Base-by-base conservation (phyloP, 257 asterid species). In the Nicotiana attenuata region DNA sequence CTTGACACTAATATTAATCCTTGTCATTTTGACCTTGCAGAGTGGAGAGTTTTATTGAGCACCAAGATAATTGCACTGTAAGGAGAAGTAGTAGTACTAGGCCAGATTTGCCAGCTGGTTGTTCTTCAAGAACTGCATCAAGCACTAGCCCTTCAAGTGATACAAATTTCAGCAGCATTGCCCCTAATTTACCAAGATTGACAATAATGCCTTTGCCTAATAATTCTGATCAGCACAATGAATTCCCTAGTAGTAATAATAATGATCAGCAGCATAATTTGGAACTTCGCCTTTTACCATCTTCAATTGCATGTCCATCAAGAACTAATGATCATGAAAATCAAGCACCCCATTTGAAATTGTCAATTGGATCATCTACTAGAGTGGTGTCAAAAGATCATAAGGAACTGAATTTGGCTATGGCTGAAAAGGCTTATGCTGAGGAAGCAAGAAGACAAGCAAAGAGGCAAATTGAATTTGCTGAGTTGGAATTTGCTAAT, bases 41-140 rank as follows among this genome's bases (percentile, higher is more conserved):
- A 87, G 97, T 91, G 88, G 98, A 93, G 89, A 92, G 93, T 78
- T 92, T 93, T 85, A 92, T 93, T 2, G 97, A 93, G 84, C 97
- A 93, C 78, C 98, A 90, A 81, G 95, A 92, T 63, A 89, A 87
- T n/a, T 94, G 97, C 73, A 85, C 84, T 52, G 59, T 91, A 85
- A 90, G 90, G 24, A 88, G 84, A 1, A 81, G 47, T 41, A 41
- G 47, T 41, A 41, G 47, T 41, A 41, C 86, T 80, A 89, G 85
- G 64, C 83, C 95, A 7, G 88, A 88, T 2, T 65, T 85, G 65
- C 93, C 82, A 82, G 85, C 84, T 31, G 24, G 41, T 68, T 84
- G 93, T 78, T 79, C 89, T n/a, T 88, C 94, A 2, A 85, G 88
- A 56, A 89, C 87, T 14, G 91, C 92, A 1, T 88, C 93, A 8